These are phyloP conservation scores for Apiospora rasikravindrae DNA, from an alignment of 2,329 filamentous ascomycete genomes.

Conservation along the genomic window DNA sequence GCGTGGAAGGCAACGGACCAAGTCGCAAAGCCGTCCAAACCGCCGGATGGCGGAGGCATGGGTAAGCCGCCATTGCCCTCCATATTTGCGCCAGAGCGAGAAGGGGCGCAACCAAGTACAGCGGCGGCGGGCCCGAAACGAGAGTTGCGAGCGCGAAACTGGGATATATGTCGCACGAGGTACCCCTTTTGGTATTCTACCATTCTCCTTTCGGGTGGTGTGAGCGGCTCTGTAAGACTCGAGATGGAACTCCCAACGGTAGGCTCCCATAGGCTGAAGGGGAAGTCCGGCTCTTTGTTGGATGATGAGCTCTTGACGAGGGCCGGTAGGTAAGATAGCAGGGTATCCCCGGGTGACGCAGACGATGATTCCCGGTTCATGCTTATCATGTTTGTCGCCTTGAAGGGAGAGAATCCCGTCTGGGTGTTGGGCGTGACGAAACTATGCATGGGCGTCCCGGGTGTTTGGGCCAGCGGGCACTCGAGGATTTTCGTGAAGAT, in stretches of 20 bases:
- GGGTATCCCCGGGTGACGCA: neutral
- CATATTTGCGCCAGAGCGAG: slow-evolving; percentile 8
- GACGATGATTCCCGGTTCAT: neutral
- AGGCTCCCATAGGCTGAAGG: slow-evolving; percentile 51
- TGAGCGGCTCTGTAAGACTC: slow-evolving; percentile 41
- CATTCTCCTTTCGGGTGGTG: slow-evolving; percentile 39
- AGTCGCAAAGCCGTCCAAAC: slow-evolving; percentile 40
- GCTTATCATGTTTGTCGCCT: neutral
- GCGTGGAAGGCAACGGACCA: slow-evolving; percentile 64
- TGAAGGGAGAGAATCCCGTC: neutral
- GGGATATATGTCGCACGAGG: slow-evolving; percentile 51
- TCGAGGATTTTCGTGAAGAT: slow-evolving; percentile 37
- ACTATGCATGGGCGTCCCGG: neutral
- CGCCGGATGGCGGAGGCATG: slow-evolving; percentile 17
- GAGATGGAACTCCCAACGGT: slow-evolving; percentile 46
- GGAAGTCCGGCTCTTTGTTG: slow-evolving; percentile 36
- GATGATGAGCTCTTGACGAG: slow-evolving; percentile 45
- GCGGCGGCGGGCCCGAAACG: slow-evolving; percentile 54
- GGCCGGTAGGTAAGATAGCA: slow-evolving; percentile 45
- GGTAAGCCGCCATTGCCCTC: slow-evolving; percentile 16
- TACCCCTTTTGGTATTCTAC: slow-evolving; percentile 55
- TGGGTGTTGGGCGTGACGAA: neutral
- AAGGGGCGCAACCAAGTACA: slow-evolving; percentile 37
- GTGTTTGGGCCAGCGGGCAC: neutral
- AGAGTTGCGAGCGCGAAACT: slow-evolving; percentile 49